A percentile compares a stretch with the other conserved stretches of the same genome.
These are phyloP conservation scores for Royoungia palumana DNA, from an alignment of 768 basidiomycete genomes.

Conservation along the genomic window DNA sequence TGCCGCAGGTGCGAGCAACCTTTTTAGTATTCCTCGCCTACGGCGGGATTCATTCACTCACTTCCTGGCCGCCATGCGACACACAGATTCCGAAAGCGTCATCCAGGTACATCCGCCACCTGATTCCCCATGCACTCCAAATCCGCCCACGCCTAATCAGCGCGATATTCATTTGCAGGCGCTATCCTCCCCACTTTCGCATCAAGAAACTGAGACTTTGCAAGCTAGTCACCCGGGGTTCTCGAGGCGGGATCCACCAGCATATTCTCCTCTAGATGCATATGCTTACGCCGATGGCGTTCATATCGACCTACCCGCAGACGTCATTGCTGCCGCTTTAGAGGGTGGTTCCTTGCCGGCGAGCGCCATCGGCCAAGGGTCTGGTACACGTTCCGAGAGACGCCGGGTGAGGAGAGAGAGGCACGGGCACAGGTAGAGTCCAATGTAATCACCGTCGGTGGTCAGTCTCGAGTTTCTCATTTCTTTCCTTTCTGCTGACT, in stretches of 20 bases:
- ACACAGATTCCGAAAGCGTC: constrained; percentile 62
- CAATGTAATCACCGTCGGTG: constrained; percentile 5
- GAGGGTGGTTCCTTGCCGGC: constrained; percentile 69
- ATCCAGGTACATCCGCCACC: constrained; percentile 75
- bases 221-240: constrained; percentile 32
- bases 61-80: constrained; percentile 53
- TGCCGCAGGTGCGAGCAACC: constrained; percentile 79
- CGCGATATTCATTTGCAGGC: constrained; percentile 81
- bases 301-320: constrained; percentile 90
- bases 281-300: constrained; percentile 82
- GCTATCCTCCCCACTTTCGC: constrained; percentile 22
- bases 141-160: constrained; percentile 82
- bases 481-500: constrained; percentile 2
- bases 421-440: constrained; percentile 20
- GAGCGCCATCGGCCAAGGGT: constrained; percentile 50
- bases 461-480: constrained; percentile 9
- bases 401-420: constrained; percentile 55
- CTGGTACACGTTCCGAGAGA: constrained; percentile 49
- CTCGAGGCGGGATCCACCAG: constrained; percentile 69
- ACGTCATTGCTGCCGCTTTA: constrained; percentile 85
- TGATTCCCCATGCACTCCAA: constrained; percentile 74
- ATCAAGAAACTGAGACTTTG: constrained; percentile 24
- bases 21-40: constrained; percentile 71
- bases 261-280: constrained; percentile 88
- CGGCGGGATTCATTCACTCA: constrained; percentile 65